phyloP scores from a whole-genome alignment of 202 grass and related monocot species.

The Schoenoplectus tabernaemontani region DNA sequence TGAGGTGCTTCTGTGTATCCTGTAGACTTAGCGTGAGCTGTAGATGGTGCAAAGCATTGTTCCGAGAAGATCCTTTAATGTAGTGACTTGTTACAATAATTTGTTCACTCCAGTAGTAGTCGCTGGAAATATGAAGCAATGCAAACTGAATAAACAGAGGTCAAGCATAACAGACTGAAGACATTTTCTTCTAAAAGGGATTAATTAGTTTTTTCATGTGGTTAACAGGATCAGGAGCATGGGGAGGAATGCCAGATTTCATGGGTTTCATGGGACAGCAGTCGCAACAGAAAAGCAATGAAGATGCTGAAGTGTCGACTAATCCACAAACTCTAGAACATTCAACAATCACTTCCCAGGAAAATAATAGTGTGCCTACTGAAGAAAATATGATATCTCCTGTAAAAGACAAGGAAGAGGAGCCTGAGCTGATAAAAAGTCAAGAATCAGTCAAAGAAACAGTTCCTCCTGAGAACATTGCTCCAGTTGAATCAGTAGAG shows the following conservation, averaged over 20 bases:
- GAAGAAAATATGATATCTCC: constrained; percentile 21
- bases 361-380: constrained; percentile 24
- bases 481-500: not conserved
- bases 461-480: constrained; percentile 1
- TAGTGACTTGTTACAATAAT: not conserved
- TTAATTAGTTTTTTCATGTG: not conserved
- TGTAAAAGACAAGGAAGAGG: constrained; percentile 30
- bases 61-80: not conserved
- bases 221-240: constrained; percentile 53
- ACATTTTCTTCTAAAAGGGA: not conserved
- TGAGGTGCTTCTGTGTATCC: not conserved
- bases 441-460: not conserved
- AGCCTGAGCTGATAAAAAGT: not conserved
- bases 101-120: not conserved
- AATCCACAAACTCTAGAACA: constrained; percentile 25
- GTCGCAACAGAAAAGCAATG: constrained; percentile 47
- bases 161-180: not conserved
- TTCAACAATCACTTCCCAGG: constrained; percentile 26
- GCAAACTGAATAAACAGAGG: not conserved
- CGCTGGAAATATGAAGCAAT: not conserved
- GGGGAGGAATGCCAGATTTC: constrained; percentile 62
- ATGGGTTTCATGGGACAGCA: constrained; percentile 81
- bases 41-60: not conserved
- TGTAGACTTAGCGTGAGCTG: not conserved
- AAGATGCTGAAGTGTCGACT: constrained; percentile 34